These are phyloP conservation scores for Sarcodon sp. DNA, from an alignment of 768 basidiomycete genomes.

Conservation along the genomic window DNA sequence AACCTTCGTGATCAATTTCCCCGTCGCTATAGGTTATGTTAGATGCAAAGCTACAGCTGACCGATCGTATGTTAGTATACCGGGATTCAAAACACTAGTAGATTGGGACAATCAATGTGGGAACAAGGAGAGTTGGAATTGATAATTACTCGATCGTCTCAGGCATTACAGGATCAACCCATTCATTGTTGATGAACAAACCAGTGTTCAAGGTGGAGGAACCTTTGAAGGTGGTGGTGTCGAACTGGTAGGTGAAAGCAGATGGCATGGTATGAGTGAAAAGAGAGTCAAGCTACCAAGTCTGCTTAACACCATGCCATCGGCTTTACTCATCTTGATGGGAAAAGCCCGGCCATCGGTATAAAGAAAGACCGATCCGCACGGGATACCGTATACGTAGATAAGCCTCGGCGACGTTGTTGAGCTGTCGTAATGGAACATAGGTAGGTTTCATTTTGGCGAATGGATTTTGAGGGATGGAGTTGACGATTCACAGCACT, in stretches of 20 bases:
- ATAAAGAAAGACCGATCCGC: too few relatives aligned
- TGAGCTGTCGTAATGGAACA: too few relatives aligned
- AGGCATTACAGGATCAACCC: slow-evolving; percentile 38
- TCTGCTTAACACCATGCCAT: too few relatives aligned
- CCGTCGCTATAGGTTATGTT: slow-evolving; percentile 15
- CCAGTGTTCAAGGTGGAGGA: not conserved
- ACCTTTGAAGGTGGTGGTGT: not conserved
- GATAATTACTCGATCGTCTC: slow-evolving; percentile 54
- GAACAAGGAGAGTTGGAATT: not conserved
- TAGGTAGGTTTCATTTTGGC: too few relatives aligned
- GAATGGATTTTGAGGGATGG: too few relatives aligned
- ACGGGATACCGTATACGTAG: too few relatives aligned
- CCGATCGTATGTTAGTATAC: not conserved
- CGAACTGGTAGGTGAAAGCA: not conserved
- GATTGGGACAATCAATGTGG: not conserved
- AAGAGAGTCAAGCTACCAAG: too few relatives aligned
- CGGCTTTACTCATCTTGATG: too few relatives aligned
- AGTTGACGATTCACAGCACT: too few relatives aligned
- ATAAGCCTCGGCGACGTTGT: too few relatives aligned
- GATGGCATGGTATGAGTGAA: not conserved
- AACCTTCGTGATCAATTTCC: slow-evolving; percentile 22
- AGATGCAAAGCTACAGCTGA: not conserved
- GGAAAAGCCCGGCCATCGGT: too few relatives aligned
- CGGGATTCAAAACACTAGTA: not conserved
- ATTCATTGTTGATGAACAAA: slow-evolving; percentile 39